Evolutionary conservation across 305 asterid species (phyloP).

Genomic region (Fraxinus floribunda): DNA sequence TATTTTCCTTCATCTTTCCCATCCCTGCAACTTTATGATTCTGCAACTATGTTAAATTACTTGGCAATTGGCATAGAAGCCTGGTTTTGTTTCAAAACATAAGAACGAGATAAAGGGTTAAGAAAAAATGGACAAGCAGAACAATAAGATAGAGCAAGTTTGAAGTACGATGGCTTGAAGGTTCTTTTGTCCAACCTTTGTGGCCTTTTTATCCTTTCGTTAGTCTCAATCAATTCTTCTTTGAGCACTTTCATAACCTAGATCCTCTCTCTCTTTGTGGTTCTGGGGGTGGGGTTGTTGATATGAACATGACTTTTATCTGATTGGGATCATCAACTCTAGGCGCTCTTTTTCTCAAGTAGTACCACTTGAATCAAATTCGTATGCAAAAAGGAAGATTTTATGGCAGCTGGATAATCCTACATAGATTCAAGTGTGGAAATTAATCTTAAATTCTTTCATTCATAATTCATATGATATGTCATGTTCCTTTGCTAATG

Average conservation of each 20-base stretch:
- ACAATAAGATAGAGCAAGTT: neutral
- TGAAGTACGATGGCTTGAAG: neutral
- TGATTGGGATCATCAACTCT: neutral
- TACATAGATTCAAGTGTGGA: neutral
- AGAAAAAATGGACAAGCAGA: neutral
- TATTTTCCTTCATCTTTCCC: neutral
- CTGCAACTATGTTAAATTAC: neutral
- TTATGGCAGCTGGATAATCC: neutral
- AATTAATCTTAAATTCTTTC: neutral
- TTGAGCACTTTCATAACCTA: neutral
- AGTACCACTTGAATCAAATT: neutral
- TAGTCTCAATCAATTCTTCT: neutral
- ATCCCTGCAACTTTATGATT: neutral
- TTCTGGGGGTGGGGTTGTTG: neutral
- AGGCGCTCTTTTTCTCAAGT: neutral
- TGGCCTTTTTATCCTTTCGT: neutral
- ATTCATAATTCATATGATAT: neutral
- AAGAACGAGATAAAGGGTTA: neutral
- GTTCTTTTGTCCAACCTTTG: neutral
- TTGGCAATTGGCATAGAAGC: neutral
- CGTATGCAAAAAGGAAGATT: neutral
- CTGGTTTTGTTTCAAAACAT: neutral
- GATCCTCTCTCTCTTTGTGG: too few relatives aligned
- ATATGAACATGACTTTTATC: neutral
- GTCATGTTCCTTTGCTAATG: neutral